A percentile compares a stretch with the other conserved stretches of the same genome.
Evolutionary conservation across 1,139 yeast genomes (phyloP).

Genomic region (Hyphopichia wangnamkhiaoensis): DNA sequence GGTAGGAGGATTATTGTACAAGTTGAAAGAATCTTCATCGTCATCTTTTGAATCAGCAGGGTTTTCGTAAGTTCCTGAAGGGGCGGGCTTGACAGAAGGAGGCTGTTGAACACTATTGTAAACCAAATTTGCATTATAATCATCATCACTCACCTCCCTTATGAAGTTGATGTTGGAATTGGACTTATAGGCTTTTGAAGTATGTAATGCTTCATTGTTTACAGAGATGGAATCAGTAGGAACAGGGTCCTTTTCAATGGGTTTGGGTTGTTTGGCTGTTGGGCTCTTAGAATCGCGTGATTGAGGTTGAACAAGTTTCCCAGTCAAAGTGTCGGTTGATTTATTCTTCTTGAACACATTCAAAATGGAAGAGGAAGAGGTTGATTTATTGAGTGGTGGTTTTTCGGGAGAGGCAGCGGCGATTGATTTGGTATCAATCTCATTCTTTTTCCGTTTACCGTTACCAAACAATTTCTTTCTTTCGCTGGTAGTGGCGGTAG

Average conservation of each 20-base stretch:
- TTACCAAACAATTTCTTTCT: slow-evolving; percentile 3
- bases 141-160: slow-evolving; percentile 35
- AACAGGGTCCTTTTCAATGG: neutral
- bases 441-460: slow-evolving; percentile 7
- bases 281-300: neutral
- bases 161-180: slow-evolving; percentile 31
- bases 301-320: slow-evolving; percentile 4
- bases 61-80: slow-evolving; percentile 3
- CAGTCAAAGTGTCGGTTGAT: slow-evolving; percentile 20
- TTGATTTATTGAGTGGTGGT: slow-evolving; percentile 3
- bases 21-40: slow-evolving; percentile 24
- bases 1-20: slow-evolving; percentile 28
- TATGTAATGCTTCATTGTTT: neutral
- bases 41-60: slow-evolving; percentile 6
- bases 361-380: slow-evolving; percentile 13
- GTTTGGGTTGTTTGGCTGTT: neutral
- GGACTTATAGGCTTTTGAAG: slow-evolving; percentile 14
- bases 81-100: neutral
- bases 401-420: neutral
- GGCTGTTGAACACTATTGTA: neutral
- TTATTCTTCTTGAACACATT: slow-evolving; percentile 28
- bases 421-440: slow-evolving; percentile 5
- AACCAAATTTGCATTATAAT: slow-evolving; percentile 10
- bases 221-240: slow-evolving; percentile 2
- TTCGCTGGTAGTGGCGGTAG: slow-evolving; percentile 4